These are phyloP conservation scores for Papiliotrema laurentii DNA, from an alignment of 1,284 basidiomycete genomes.

Conservation along the genomic window DNA sequence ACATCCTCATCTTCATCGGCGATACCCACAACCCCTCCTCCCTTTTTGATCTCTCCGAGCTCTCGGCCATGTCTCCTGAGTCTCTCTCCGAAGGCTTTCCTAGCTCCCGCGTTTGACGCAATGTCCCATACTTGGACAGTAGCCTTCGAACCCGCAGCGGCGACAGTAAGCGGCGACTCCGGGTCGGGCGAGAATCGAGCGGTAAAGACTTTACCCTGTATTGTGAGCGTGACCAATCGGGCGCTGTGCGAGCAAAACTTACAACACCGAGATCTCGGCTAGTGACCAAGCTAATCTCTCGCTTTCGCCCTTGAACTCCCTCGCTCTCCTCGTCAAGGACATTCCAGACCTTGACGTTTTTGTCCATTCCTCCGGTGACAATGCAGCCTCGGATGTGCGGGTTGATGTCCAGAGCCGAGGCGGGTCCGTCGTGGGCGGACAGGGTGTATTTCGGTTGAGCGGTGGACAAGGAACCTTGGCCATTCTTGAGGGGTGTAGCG, in stretches of 20 bases:
- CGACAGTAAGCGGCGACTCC: slow-evolving; percentile 79
- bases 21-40: slow-evolving; percentile 64
- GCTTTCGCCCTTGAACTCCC: slow-evolving; percentile 54
- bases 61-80: slow-evolving; percentile 64
- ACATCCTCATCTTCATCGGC: slow-evolving; percentile 59
- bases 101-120: slow-evolving; percentile 66
- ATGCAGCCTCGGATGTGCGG: slow-evolving; percentile 86
- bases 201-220: slow-evolving; percentile 91
- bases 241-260: slow-evolving; percentile 45
- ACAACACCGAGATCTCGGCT: slow-evolving; percentile 90
- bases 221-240: slow-evolving; percentile 3
- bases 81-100: slow-evolving; percentile 72
- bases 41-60: slow-evolving; percentile 57
- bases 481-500: slow-evolving; percentile 8
- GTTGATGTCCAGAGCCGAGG: slow-evolving; percentile 86
- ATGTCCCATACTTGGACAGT: slow-evolving; percentile 94
- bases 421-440: slow-evolving; percentile 90
- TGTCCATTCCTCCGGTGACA: slow-evolving; percentile 90
- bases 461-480: slow-evolving; percentile 18
- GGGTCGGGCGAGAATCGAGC: slow-evolving; percentile 80
- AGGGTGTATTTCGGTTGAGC: slow-evolving; percentile 71
- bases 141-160: slow-evolving; percentile 88
- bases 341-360: slow-evolving; percentile 93
- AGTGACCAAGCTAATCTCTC: slow-evolving; percentile 79
- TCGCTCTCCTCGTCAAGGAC: slow-evolving; percentile 62